phyloP scores from a whole-genome alignment of 1,284 basidiomycete genomes.

The Moniliophthora roreri region DNA sequence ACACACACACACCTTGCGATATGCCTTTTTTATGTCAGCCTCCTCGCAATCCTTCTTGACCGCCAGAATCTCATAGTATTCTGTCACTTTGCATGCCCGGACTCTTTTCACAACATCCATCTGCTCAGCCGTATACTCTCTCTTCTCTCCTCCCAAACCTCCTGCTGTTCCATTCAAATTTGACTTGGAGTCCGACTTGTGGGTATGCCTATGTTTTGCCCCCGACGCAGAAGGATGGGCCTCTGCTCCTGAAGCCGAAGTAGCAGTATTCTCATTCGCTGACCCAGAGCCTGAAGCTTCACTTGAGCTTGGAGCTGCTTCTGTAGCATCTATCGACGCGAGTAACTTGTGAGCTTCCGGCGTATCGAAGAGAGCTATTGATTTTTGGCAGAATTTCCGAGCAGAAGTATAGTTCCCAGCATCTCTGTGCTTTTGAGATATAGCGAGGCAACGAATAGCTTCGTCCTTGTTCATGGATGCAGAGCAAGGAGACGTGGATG shows the following conservation, averaged over 20 bases:
- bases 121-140: slow-evolving; percentile 89
- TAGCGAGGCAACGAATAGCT: slow-evolving; percentile 75
- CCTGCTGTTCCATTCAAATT: slow-evolving; percentile 46
- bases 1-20: slow-evolving; percentile 78
- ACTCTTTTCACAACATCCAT: slow-evolving; percentile 86
- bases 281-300: slow-evolving; percentile 21
- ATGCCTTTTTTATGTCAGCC: slow-evolving; percentile 93
- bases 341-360: slow-evolving; percentile 75
- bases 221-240: slow-evolving; percentile 69
- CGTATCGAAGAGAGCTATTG: slow-evolving; percentile 81
- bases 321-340: slow-evolving; percentile 57
- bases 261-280: slow-evolving; percentile 26
- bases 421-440: slow-evolving; percentile 75
- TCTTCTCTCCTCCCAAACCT: slow-evolving; percentile 66
- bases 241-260: slow-evolving; percentile 52
- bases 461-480: slow-evolving; percentile 79
- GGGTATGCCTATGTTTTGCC: slow-evolving; percentile 52
- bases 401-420: slow-evolving; percentile 76
- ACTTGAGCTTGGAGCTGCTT: slow-evolving; percentile 34
- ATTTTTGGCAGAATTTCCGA: slow-evolving; percentile 90
- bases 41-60: slow-evolving; percentile 88
- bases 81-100: slow-evolving; percentile 80
- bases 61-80: slow-evolving; percentile 93
- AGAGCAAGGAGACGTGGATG: neutral
- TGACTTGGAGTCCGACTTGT: slow-evolving; percentile 32